These are phyloP conservation scores for Camelina laxa DNA, from an alignment of 345 rosid genomes.

Conservation along the genomic window DNA sequence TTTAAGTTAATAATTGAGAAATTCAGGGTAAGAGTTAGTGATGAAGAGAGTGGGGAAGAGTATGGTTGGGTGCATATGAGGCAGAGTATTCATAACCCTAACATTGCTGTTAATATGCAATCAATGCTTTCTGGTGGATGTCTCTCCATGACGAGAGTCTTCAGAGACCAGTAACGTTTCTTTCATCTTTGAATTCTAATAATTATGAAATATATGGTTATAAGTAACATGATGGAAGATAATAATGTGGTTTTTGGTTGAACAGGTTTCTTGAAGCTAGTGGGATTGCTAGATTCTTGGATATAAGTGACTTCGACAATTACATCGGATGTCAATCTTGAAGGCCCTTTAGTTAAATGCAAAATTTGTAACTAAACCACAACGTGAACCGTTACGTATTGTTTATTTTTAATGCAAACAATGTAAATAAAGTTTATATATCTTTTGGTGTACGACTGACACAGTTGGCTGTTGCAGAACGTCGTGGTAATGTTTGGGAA, in stretches of 20 bases:
- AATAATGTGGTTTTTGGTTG: constrained; percentile 28
- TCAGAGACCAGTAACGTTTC: constrained; percentile 54
- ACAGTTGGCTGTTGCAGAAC: not conserved
- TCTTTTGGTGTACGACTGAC: no score
- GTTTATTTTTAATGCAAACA: not conserved
- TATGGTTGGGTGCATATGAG: constrained; percentile 84
- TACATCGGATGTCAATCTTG: constrained; percentile 47
- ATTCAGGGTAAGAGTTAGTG: constrained; percentile 68
- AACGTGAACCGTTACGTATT: no score
- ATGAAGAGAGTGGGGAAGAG: constrained; percentile 59
- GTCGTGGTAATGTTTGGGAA: not conserved
- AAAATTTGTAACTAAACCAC: not conserved
- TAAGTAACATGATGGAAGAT: no score
- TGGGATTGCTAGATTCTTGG: constrained; percentile 65
- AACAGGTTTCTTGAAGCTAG: constrained; percentile 71
- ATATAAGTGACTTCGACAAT: constrained; percentile 61
- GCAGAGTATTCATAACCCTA: constrained; percentile 95
- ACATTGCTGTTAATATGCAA: constrained; percentile 82
- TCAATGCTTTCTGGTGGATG: constrained; percentile 73
- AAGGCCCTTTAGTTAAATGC: not conserved
- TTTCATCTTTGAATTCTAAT: not conserved
- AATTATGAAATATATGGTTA: not conserved
- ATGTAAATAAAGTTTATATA: no score
- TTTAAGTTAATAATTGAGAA: not conserved
- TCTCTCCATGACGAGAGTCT: constrained; percentile 53